A percentile compares a stretch with the other conserved stretches of the same genome.
Evolutionary conservation across 2,329 filamentous ascomycete species (phyloP).

Genomic region (Trichoderma sp.): DNA sequence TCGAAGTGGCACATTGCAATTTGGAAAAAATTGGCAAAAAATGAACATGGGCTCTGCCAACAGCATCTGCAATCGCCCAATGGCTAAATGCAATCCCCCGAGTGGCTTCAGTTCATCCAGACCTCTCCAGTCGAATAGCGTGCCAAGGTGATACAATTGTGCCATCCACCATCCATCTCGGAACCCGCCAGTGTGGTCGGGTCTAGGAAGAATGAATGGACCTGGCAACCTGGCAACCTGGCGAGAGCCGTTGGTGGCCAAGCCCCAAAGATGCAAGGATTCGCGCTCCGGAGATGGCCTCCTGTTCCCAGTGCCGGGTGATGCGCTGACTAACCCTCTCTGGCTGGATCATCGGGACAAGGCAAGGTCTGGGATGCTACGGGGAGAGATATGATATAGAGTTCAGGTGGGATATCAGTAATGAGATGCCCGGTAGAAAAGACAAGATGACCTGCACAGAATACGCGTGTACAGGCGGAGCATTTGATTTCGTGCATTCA

Average conservation of each 20-base stretch:
- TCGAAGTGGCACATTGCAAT: neutral
- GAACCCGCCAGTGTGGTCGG: neutral
- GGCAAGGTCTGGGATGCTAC: neutral
- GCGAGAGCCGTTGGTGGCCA: neutral
- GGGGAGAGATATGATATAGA: neutral
- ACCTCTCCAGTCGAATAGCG: neutral
- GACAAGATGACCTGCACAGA: neutral
- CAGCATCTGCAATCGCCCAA: neutral
- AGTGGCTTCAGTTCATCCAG: neutral
- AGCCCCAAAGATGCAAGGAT: neutral
- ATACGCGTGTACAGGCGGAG: constrained; percentile 3
- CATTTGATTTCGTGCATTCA: constrained; percentile 2
- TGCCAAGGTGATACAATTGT: neutral
- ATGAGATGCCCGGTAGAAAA: neutral
- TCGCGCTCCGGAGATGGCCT: neutral
- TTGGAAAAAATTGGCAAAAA: neutral
- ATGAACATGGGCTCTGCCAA: neutral
- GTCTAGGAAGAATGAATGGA: neutral
- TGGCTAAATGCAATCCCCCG: neutral
- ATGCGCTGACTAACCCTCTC: neutral
- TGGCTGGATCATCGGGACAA: neutral
- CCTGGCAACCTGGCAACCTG: neutral
- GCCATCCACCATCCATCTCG: neutral
- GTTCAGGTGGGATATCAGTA: neutral
- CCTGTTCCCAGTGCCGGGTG: neutral